Evolutionary conservation across 306 rosid genomes (phyloP).

Genomic region (Medicago ruthenica): DNA sequence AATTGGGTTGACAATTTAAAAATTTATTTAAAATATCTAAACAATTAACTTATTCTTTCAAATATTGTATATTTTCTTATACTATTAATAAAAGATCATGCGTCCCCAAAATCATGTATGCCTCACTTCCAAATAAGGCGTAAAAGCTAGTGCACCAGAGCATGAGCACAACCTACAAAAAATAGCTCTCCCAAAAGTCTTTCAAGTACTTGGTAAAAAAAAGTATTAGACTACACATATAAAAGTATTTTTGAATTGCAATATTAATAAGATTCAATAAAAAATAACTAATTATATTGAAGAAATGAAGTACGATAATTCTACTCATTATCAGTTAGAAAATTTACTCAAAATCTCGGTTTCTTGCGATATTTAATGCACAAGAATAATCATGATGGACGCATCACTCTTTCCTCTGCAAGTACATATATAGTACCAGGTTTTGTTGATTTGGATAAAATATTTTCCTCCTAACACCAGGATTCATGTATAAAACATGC

Average conservation of each 20-base stretch:
- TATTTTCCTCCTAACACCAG: constrained; percentile 69
- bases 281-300: not conserved
- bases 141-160: too few relatives aligned
- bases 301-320: not conserved
- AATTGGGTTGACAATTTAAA: too few relatives aligned
- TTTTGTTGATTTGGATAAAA: constrained; percentile 69
- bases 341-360: constrained; percentile 87
- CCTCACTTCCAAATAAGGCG: too few relatives aligned
- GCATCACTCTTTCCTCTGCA: constrained; percentile 85
- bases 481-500: constrained; percentile 81
- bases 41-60: too few relatives aligned
- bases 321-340: not conserved
- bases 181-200: too few relatives aligned
- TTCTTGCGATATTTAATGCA: constrained; percentile 49
- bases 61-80: too few relatives aligned
- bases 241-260: constrained; percentile 15
- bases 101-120: constrained; percentile 49
- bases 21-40: too few relatives aligned
- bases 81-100: too few relatives aligned
- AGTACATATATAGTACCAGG: constrained; percentile 70
- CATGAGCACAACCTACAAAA: too few relatives aligned
- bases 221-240: constrained; percentile 42
- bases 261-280: not conserved
- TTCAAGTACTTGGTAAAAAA: too few relatives aligned
- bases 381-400: constrained; percentile 41